phyloP scores from a whole-genome alignment of 257 asterid species.

The Capsicum baccatum region DNA sequence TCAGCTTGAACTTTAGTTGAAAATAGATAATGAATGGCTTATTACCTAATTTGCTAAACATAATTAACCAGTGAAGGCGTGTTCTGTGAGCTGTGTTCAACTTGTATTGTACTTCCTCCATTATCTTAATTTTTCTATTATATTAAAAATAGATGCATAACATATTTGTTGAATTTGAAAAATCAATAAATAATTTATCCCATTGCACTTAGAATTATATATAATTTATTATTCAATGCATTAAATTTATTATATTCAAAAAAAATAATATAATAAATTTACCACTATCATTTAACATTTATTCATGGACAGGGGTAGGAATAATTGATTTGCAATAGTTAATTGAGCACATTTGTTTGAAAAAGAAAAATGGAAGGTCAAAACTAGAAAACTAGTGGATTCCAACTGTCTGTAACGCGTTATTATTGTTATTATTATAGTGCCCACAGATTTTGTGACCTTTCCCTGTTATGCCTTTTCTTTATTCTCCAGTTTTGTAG shows the following conservation, averaged over 20 bases:
- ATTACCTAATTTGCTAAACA: not conserved
- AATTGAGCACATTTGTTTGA: not conserved
- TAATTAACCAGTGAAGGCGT: conserved; percentile 7
- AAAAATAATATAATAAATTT: too few relatives aligned
- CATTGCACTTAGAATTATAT: too few relatives aligned
- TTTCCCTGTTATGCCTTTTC: not conserved
- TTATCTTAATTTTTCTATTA: too few relatives aligned
- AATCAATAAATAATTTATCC: too few relatives aligned
- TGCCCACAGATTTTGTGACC: not conserved
- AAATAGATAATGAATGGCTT: not conserved
- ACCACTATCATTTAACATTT: too few relatives aligned
- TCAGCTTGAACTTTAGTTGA: not conserved
- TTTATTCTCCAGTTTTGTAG: not conserved
- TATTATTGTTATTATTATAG: not conserved
- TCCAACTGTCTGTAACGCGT: conserved; percentile 17
- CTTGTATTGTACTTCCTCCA: not conserved
- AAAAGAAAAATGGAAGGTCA: conserved; percentile 1
- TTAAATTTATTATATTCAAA: too few relatives aligned
- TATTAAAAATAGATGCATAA: too few relatives aligned
- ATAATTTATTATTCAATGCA: too few relatives aligned
- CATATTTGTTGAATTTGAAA: too few relatives aligned
- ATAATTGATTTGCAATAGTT: not conserved
- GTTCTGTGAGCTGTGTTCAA: not conserved
- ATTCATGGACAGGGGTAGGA: too few relatives aligned
- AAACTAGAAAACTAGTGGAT: not conserved